Evolutionary conservation across 768 basidiomycete species (phyloP).

Genomic region (Podaxis sp.): DNA sequence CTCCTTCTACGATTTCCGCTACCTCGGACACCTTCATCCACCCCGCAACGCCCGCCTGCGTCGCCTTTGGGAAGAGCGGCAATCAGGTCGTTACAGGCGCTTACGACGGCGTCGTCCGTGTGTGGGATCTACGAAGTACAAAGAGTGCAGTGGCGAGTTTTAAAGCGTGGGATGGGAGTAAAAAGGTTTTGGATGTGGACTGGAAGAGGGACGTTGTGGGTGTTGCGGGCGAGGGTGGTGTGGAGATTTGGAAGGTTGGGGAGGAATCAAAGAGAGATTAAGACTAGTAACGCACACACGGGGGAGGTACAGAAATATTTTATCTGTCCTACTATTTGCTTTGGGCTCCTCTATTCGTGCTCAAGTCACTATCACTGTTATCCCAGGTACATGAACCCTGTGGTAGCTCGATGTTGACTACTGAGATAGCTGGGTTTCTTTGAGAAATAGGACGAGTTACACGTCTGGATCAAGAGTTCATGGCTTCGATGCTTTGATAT

Average conservation of each 20-base stretch:
- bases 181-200: conserved; percentile 60
- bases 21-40: conserved; percentile 34
- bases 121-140: conserved; percentile 78
- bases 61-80: conserved; percentile 33
- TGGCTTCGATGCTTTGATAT: too few relatives aligned
- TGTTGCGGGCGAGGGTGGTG: conserved; percentile 63
- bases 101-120: conserved; percentile 73
- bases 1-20: not conserved
- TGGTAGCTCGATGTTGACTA: too few relatives aligned
- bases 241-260: conserved; percentile 62
- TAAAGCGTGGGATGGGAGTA: conserved; percentile 51
- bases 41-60: conserved; percentile 65
- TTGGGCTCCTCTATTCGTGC: too few relatives aligned
- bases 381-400: too few relatives aligned
- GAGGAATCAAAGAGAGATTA: conserved; percentile 25
- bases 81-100: conserved; percentile 70
- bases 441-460: too few relatives aligned
- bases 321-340: too few relatives aligned
- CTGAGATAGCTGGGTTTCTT: too few relatives aligned
- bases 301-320: too few relatives aligned
- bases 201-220: conserved; percentile 57
- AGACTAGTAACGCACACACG: too few relatives aligned
- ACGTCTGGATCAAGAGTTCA: too few relatives aligned
- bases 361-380: too few relatives aligned
- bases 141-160: conserved; percentile 66